Evolutionary conservation across 2,329 filamentous ascomycete species (phyloP).

Genomic region (Diaporthe aspalathi): DNA sequence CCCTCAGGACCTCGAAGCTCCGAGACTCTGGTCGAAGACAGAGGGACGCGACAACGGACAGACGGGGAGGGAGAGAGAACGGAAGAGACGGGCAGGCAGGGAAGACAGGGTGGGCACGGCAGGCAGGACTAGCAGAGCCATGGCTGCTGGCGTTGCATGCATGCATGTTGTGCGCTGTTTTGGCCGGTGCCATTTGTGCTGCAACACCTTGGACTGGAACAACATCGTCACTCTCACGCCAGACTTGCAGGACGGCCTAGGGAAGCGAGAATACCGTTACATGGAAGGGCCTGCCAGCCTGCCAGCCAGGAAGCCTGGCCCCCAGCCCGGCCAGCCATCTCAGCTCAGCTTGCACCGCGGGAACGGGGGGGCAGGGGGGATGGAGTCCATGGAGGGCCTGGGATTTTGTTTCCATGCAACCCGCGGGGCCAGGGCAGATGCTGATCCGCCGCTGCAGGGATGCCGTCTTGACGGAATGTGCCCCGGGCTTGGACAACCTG

Average conservation of each 20-base stretch:
- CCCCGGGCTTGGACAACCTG: constrained; percentile 10
- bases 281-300: background rate
- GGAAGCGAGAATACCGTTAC: background rate
- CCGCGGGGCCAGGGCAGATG: constrained; percentile 29
- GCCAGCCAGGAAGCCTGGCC: background rate
- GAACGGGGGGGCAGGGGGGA: too few species aligned
- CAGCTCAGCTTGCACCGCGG: too few species aligned
- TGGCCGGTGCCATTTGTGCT: constrained; percentile 16
- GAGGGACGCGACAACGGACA: background rate
- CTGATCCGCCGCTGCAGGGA: constrained; percentile 32
- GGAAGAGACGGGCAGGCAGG: background rate
- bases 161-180: constrained; percentile 18
- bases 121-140: background rate
- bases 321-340: background rate
- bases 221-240: constrained; percentile 38
- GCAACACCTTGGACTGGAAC: background rate
- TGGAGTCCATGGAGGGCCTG: too few species aligned
- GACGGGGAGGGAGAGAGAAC: background rate
- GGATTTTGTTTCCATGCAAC: constrained; percentile 27
- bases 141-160: constrained; percentile 17
- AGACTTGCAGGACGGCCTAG: constrained; percentile 28
- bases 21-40: background rate
- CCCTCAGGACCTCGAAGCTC: background rate
- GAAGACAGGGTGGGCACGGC: too few species aligned
- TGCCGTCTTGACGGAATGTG: constrained; percentile 14